Conservation (phyloP, 139 green algal genomes). For the Chlamydomonas eustigma region DNA sequence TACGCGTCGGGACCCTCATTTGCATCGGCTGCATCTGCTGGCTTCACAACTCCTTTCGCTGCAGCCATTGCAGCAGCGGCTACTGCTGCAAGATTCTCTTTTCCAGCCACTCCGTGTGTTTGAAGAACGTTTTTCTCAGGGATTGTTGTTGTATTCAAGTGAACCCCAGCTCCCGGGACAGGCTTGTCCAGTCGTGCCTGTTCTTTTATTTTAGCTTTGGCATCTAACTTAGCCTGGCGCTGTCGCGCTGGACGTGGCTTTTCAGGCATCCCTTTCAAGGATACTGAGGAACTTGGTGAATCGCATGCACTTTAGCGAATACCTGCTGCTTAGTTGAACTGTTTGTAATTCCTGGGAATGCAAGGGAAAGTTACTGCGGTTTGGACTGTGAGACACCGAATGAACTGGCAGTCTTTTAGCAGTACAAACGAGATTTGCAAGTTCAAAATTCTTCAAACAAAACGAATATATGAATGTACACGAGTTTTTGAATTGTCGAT, state of each 20-base stretch:
- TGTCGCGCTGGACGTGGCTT: background rate
- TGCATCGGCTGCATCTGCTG: background rate
- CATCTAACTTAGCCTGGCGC: slow-evolving; percentile 6
- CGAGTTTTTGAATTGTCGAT: too few relatives aligned
- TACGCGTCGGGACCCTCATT: slow-evolving; percentile 11
- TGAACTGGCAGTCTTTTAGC: too few relatives aligned
- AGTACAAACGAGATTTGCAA: too few relatives aligned
- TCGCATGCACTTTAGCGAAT: too few relatives aligned
- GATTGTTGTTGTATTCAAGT: background rate
- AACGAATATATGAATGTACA: too few relatives aligned
- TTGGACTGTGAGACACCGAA: too few relatives aligned
- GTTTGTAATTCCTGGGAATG: too few relatives aligned
- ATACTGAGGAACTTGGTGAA: too few relatives aligned
- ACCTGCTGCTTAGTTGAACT: too few relatives aligned
- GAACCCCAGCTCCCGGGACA: background rate
- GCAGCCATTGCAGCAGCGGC: slow-evolving; percentile 13
- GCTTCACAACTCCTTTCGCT: slow-evolving; percentile 6
- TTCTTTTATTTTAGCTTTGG: slow-evolving; percentile 11
- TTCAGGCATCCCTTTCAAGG: background rate
- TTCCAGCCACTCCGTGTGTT: background rate
- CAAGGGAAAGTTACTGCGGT: too few relatives aligned
- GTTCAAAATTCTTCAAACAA: too few relatives aligned
- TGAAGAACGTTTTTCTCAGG: background rate
- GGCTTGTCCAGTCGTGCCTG: background rate
- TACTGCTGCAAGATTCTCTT: background rate